Percentiles rank a stretch among this genome's conserved stretches.
These are phyloP conservation scores for Phialophora chinensis DNA, from an alignment of 2,329 filamentous ascomycete genomes.

Conservation along the genomic window DNA sequence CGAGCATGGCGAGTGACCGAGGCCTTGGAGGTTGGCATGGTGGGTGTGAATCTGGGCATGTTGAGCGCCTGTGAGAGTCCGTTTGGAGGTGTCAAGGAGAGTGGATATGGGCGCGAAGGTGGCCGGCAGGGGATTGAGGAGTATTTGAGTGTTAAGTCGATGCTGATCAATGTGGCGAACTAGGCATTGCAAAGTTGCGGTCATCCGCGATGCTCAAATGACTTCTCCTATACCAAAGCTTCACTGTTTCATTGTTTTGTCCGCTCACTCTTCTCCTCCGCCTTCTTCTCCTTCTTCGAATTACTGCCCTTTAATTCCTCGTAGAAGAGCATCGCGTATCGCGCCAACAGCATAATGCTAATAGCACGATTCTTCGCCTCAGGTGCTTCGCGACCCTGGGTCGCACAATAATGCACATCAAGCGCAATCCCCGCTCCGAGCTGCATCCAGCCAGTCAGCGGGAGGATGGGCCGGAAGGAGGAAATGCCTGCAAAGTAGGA, in stretches of 20 bases:
- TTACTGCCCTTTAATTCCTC: constrained; percentile 21
- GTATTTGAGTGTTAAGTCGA: constrained; percentile 39
- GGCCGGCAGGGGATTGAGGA: constrained; percentile 54
- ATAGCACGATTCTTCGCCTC: constrained; percentile 26
- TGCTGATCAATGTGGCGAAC: constrained; percentile 39
- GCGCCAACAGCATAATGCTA: constrained; percentile 21
- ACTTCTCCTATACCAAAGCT: neutral
- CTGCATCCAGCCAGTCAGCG: constrained; percentile 38
- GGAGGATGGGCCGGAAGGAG: constrained; percentile 34
- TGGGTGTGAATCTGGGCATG: constrained; percentile 64
- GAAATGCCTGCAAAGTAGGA: constrained; percentile 43
- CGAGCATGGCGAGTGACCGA: constrained; percentile 69
- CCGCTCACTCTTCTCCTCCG: constrained; percentile 9
- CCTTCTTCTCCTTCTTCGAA: constrained; percentile 16
- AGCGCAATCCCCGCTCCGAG: constrained; percentile 35
- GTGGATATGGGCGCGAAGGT: constrained; percentile 59
- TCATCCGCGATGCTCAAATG: neutral
- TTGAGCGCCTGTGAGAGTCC: constrained; percentile 35
- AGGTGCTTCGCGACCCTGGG: constrained; percentile 12
- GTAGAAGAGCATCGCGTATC: constrained; percentile 31
- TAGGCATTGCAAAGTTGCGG: constrained; percentile 5
- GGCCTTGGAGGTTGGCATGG: constrained; percentile 82
- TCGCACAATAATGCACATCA: constrained; percentile 30
- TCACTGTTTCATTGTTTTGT: neutral
- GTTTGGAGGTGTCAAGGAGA: constrained; percentile 43